phyloP scores from a whole-genome alignment of 306 rosid species.

The Datisca glomerata region DNA sequence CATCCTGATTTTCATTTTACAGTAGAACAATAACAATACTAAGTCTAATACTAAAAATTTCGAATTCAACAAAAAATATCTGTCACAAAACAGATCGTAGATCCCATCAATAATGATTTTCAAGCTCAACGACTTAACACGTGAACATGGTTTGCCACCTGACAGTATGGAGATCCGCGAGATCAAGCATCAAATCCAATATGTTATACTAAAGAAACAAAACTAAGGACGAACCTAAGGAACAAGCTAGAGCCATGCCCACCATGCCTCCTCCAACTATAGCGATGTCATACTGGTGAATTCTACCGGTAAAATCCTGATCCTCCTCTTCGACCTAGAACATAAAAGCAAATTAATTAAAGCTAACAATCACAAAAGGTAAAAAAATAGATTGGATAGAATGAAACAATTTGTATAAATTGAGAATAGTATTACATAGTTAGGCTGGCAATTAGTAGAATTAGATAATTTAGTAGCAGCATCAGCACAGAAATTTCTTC shows the following conservation, averaged over 20 bases:
- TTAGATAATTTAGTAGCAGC: conserved; percentile 30
- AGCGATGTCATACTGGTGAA: conserved; percentile 68
- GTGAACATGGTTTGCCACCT: neutral
- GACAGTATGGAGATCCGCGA: neutral
- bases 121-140: neutral
- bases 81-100: no score
- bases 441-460: no score
- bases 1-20: no score
- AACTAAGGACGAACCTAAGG: conserved; percentile 54
- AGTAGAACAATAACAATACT: no score
- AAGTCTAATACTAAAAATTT: no score
- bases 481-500: conserved; percentile 29
- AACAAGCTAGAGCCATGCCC: conserved; percentile 86
- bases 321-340: conserved; percentile 40
- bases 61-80: no score
- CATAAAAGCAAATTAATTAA: conserved; percentile 16
- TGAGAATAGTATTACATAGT: conserved; percentile 4
- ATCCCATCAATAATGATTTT: no score
- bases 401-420: neutral
- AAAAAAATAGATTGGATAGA: neutral
- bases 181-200: neutral
- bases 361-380: neutral
- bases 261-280: conserved; percentile 98
- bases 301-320: conserved; percentile 15
- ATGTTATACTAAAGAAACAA: neutral